Conservation (phyloP, 1,284 basidiomycete genomes). For the Trichosporon sp. region DNA sequence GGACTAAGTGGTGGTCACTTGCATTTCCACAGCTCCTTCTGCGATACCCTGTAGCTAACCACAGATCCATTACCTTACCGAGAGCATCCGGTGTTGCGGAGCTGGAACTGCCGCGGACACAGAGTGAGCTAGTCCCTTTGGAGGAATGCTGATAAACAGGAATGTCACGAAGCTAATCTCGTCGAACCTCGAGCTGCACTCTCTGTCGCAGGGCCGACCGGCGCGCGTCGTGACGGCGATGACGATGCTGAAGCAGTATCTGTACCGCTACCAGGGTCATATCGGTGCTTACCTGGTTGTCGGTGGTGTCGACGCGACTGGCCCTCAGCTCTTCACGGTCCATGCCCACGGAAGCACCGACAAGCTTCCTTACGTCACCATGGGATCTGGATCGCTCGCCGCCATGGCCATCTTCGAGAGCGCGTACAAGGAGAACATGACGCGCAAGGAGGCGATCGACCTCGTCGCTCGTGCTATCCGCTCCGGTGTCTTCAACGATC, state of each 20-base stretch:
- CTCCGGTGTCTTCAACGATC: conserved; percentile 98
- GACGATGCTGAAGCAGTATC: conserved; percentile 93
- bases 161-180: conserved; percentile 91
- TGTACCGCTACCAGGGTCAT: conserved; percentile 86
- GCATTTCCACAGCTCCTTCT: too few species aligned
- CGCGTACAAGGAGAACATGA: conserved; percentile 80
- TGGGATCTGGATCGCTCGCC: conserved; percentile 94
- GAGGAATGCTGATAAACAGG: conserved; percentile 35
- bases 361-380: conserved; percentile 98
- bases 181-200: conserved; percentile 88
- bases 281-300: conserved; percentile 95
- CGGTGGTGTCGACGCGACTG: conserved; percentile 92
- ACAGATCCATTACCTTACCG: conserved; percentile 95
- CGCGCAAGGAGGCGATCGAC: conserved; percentile 77
- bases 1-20: too few species aligned
- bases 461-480: conserved; percentile 86
- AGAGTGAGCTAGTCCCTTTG: conserved; percentile 60
- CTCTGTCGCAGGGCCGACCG: conserved; percentile 79
- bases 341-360: conserved; percentile 97
- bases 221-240: conserved; percentile 93
- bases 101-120: conserved; percentile 98
- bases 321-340: conserved; percentile 94
- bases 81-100: conserved; percentile 94
- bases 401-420: conserved; percentile 99
- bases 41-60: conserved; percentile 19